Evolutionary conservation across 2,329 filamentous ascomycete genomes (phyloP).

Genomic region (Dichotomopilus funicola): DNA sequence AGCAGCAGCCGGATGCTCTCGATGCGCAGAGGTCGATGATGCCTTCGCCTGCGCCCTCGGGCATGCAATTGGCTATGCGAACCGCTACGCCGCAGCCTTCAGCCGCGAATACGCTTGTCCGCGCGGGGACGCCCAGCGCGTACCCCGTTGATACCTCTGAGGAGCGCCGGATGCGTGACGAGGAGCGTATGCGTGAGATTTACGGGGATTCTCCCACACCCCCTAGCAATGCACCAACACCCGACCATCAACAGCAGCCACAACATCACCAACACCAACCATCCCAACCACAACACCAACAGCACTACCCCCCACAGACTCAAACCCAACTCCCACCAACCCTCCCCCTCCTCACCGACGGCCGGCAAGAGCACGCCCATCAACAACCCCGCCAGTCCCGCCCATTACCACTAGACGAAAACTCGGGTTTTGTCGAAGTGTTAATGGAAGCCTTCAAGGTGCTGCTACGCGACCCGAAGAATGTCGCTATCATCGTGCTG

Average conservation of each 20-base stretch:
- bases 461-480: conserved; percentile 51
- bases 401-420: conserved; percentile 26
- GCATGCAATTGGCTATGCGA: conserved; percentile 12
- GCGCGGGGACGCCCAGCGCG: conserved; percentile 9
- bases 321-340: background rate
- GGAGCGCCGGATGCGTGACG: conserved; percentile 38
- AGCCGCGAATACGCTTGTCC: conserved; percentile 13
- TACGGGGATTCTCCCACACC: conserved; percentile 34
- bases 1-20: conserved; percentile 8
- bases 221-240: conserved; percentile 8
- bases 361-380: background rate
- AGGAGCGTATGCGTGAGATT: conserved; percentile 48
- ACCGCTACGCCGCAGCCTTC: conserved; percentile 17
- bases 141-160: conserved; percentile 23
- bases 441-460: conserved; percentile 48
- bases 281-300: background rate
- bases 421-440: conserved; percentile 47
- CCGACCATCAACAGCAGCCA: conserved; percentile 3
- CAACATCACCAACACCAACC: background rate
- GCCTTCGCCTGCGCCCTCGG: conserved; percentile 12
- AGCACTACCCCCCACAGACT: background rate
- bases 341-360: background rate
- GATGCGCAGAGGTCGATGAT: background rate
- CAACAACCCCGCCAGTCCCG: conserved; percentile 1
- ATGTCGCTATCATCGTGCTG: conserved; percentile 50